Evolutionary conservation across 805 yeast genomes (phyloP), one percentile per base, ranked within the genome.

Genomic region (Phaffomyces opuntiae): DNA sequence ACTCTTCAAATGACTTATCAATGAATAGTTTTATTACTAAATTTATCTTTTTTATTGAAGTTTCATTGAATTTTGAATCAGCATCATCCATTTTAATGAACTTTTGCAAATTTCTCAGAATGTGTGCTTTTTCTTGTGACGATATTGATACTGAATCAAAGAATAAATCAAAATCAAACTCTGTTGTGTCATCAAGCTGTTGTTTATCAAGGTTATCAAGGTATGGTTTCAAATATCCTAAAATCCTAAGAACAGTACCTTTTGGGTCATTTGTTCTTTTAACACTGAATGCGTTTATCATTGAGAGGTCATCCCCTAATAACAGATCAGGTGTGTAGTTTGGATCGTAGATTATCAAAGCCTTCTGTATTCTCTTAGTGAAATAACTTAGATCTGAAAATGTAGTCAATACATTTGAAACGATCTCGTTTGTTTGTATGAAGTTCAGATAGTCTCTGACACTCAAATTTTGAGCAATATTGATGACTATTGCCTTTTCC

Each of bases 121-220:
- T 51, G 19, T 38, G 46, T 19, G 62, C 59, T 42, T 50, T 55
- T 25, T 56, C 61, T 42, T 55, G 60, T 3, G 56, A 53, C 4
- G 57, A 48, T 19, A 53, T 44, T 37, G 45, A 40, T 24, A n/a
- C 21, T 14, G 37, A 49, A 1, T 40, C 45, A 17, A 55, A 55
- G 40, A 57, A 43, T 13, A 24, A 37, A 16, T 52, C 55, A 39
- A 52, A 48, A 19, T 51, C 54, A 21, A 47, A 46, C 5, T 41
- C 40, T 9, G 24, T n/a, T 4, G 21, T 24, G 14, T 43, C 45
- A 1, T 47, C 50, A 9, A 36, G 11, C 1, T 36, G 41, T 3
- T n/a, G n/a, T n/a, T 39, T 40, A 9, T 45, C 40, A n/a, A 57
- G 33, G 25, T 37, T 48, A 9, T 40, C 17, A 8, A 55, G 29